phyloP scores from a whole-genome alignment of 305 asterid species.

The Solanum hybrid region DNA sequence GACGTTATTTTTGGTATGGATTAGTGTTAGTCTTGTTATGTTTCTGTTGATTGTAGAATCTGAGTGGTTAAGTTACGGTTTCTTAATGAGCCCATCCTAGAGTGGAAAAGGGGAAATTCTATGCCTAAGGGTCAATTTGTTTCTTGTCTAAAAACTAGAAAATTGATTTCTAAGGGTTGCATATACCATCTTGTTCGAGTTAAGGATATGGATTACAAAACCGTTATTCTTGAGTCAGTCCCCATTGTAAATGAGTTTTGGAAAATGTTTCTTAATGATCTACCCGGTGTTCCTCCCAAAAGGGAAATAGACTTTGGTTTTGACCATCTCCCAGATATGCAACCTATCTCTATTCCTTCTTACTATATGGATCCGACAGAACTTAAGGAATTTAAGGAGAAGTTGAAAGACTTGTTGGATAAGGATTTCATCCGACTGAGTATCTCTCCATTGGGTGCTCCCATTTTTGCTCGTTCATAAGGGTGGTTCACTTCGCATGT shows the following conservation, averaged over 20 bases:
- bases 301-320: not conserved
- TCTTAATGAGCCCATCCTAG: not conserved
- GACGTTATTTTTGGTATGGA: not conserved
- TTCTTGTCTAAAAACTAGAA: not conserved
- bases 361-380: not conserved
- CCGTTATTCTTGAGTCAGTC: not conserved
- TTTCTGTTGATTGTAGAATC: not conserved
- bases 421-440: not conserved
- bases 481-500: not conserved
- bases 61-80: not conserved
- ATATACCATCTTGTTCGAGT: not conserved
- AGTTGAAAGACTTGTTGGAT: not conserved
- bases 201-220: not conserved
- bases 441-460: not conserved
- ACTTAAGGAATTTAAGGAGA: not conserved
- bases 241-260: not conserved
- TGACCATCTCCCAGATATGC: not conserved
- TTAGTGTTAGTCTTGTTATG: not conserved
- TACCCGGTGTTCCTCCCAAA: not conserved
- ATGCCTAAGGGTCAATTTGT: not conserved
- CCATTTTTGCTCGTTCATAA: too few species aligned
- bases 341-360: not conserved
- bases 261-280: not conserved
- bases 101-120: not conserved
- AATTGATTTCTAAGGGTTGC: not conserved